Evolutionary conservation across 345 rosid species (phyloP).

Genomic region (Eucalyptus erythrocorys): DNA sequence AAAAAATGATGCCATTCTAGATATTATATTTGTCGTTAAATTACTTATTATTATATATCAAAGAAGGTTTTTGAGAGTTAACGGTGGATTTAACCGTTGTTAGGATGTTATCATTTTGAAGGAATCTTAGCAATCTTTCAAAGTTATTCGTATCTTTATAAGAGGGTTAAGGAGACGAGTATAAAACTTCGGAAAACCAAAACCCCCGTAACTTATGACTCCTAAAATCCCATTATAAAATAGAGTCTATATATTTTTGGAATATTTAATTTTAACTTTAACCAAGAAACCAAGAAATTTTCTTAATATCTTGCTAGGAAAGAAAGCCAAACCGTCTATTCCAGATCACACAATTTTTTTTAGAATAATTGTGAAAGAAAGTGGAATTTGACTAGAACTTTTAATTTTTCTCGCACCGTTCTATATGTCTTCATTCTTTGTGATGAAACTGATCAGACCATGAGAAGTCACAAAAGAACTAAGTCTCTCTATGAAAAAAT

Average conservation of each 20-base stretch:
- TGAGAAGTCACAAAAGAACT: too few relatives aligned
- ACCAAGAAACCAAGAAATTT: neutral
- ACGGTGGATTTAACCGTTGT: neutral
- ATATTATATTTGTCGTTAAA: too few relatives aligned
- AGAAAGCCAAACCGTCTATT: neutral
- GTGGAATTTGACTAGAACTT: too few relatives aligned
- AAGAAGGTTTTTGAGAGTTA: too few relatives aligned
- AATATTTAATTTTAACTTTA: neutral
- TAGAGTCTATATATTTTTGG: neutral
- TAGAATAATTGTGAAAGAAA: too few relatives aligned
- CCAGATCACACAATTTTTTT: too few relatives aligned
- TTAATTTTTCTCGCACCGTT: too few relatives aligned
- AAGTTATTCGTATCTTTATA: neutral
- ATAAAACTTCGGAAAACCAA: neutral
- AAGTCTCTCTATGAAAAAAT: too few relatives aligned
- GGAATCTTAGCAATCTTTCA: neutral
- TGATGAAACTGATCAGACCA: too few relatives aligned
- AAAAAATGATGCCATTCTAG: too few relatives aligned
- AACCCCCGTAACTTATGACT: neutral
- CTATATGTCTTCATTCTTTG: too few relatives aligned
- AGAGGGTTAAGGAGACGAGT: neutral
- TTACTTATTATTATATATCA: too few relatives aligned
- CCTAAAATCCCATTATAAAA: neutral
- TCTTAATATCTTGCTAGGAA: neutral
- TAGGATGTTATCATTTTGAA: neutral